A percentile compares a stretch with the other conserved stretches of the same genome.
Conservation (phyloP, 2,329 filamentous ascomycete species). For the Fusarium continuum region DNA sequence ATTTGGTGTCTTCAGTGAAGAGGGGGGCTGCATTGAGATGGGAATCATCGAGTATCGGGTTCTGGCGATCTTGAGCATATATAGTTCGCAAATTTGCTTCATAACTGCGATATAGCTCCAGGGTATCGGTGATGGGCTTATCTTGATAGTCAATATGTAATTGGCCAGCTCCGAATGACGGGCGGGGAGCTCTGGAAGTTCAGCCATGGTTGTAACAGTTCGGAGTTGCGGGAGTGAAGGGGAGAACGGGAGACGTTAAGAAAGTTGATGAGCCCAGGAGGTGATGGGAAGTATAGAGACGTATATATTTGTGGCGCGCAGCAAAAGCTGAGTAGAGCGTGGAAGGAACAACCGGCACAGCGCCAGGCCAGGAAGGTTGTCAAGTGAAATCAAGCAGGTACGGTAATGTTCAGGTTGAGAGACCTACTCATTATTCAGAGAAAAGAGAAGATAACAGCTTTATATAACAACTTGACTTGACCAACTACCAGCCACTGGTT, state of each 20-base stretch:
- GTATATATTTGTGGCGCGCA: too few relatives aligned
- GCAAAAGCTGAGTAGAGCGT: background rate
- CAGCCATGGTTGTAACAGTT: constrained; percentile 42
- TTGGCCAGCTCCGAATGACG: constrained; percentile 56
- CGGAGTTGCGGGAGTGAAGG: background rate
- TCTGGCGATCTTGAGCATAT: constrained; percentile 73
- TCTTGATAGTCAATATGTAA: constrained; percentile 65
- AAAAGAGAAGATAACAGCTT: constrained; percentile 16
- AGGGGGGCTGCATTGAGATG: constrained; percentile 72
- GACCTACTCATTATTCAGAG: background rate
- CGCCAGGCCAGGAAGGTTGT: background rate
- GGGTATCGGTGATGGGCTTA: constrained; percentile 63
- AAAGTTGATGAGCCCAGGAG: background rate
- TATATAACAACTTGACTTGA: constrained; percentile 27
- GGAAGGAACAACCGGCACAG: background rate
- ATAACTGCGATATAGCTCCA: constrained; percentile 73
- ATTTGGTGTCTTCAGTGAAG: constrained; percentile 65
- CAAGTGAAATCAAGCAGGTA: background rate
- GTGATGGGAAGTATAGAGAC: background rate
- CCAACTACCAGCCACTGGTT: background rate
- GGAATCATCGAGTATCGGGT: constrained; percentile 64
- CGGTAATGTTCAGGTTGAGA: background rate
- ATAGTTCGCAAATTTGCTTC: constrained; percentile 72
- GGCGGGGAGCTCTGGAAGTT: constrained; percentile 58
- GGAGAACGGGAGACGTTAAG: background rate